Percentiles rank a stretch among this genome's conserved stretches.
phyloP scores from a whole-genome alignment of 495 filamentous ascomycete species.

The Annulohypoxylon nitens region DNA sequence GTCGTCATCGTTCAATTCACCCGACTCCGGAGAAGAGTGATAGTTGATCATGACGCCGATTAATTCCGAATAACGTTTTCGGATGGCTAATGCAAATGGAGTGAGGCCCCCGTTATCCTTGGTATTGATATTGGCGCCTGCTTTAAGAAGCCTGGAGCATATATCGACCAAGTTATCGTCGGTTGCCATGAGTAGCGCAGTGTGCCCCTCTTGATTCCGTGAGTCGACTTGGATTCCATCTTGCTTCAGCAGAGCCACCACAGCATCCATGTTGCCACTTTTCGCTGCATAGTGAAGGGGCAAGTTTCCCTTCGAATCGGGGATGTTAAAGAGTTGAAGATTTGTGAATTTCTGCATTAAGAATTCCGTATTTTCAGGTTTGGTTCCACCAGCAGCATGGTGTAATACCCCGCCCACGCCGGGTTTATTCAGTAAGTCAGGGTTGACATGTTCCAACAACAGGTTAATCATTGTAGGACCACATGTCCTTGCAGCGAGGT shows the following conservation, averaged over 20 bases:
- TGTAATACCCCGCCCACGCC: constrained; percentile 21
- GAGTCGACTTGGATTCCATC: constrained; percentile 23
- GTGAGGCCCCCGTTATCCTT: constrained; percentile 6
- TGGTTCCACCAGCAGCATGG: constrained; percentile 35
- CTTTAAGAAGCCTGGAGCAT: constrained; percentile 28
- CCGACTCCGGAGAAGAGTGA: not conserved
- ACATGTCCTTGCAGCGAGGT: constrained; percentile 27
- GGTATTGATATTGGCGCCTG: constrained; percentile 29
- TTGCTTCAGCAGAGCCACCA: constrained; percentile 18
- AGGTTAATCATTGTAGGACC: constrained; percentile 25
- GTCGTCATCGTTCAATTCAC: constrained; percentile 20
- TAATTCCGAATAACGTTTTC: constrained; percentile 23
- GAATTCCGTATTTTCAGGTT: constrained; percentile 34
- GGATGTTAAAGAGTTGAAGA: constrained; percentile 21
- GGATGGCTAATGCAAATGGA: constrained; percentile 23
- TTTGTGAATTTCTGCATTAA: constrained; percentile 27
- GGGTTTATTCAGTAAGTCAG: constrained; percentile 13
- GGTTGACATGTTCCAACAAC: constrained; percentile 9
- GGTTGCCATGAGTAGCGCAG: constrained; percentile 28
- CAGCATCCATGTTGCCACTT: constrained; percentile 37
- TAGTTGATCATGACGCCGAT: constrained; percentile 13
- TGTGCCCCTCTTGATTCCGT: constrained; percentile 25
- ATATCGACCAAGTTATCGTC: constrained; percentile 21
- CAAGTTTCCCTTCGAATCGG: constrained; percentile 14
- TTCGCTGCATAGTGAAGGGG: constrained; percentile 37